Percentiles rank a stretch among this genome's conserved stretches.
Conservation (phyloP, 352 stramenopile genomes). For the Blastocystis sp. region DNA sequence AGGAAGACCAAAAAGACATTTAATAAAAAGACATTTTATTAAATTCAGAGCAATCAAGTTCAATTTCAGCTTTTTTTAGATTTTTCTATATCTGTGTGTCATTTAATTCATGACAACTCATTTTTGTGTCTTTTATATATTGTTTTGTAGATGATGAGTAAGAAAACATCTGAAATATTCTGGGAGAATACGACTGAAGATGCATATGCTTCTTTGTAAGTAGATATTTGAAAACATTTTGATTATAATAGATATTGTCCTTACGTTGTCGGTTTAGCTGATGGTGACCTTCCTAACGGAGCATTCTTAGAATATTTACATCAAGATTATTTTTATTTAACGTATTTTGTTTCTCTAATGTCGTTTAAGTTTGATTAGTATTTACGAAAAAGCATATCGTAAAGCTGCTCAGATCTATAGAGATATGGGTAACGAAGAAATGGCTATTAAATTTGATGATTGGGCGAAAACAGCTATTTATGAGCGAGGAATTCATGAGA, state of each 20-base stretch:
- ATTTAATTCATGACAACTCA: no score
- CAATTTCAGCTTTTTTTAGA: no score
- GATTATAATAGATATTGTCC: conserved; percentile 23
- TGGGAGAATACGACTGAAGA: no score
- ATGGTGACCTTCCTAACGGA: conserved; percentile 5
- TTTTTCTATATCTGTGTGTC: no score
- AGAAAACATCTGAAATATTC: no score
- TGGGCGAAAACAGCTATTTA: conserved; percentile 7
- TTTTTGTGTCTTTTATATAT: no score
- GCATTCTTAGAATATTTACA: conserved; percentile 36
- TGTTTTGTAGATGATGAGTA: no score
- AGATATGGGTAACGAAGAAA: background rate
- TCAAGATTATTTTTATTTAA: conserved; percentile 32
- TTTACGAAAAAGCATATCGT: conserved; percentile 34
- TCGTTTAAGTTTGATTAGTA: no score
- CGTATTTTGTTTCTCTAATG: no score
- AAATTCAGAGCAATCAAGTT: no score
- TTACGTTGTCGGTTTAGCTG: conserved; percentile 23
- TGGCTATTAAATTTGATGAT: conserved; percentile 17
- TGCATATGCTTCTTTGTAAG: conserved; percentile 31
- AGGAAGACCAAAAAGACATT: no score
- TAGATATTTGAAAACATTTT: background rate
- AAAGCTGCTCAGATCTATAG: conserved; percentile 14
- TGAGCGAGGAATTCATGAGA: conserved; percentile 20
- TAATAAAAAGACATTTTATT: no score